These are phyloP conservation scores for Ophiostoma perfectum DNA, from an alignment of 2,329 filamentous ascomycete genomes.

Conservation along the genomic window DNA sequence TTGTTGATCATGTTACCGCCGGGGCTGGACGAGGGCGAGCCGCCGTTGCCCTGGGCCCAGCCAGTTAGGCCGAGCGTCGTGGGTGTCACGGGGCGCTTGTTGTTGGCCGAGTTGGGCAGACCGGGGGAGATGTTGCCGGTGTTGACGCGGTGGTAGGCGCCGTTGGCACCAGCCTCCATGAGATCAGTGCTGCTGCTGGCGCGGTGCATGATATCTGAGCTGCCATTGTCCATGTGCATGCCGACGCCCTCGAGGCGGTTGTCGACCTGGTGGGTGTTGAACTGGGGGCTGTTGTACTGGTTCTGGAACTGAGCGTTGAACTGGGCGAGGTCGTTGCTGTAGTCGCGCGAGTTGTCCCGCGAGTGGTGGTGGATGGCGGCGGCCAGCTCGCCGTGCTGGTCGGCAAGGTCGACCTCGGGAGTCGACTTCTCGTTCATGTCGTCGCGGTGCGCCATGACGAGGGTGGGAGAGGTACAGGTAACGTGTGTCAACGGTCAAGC, in stretches of 20 bases:
- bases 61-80: constrained; percentile 23
- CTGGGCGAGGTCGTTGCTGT: constrained; percentile 11
- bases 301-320: constrained; percentile 16
- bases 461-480: background rate
- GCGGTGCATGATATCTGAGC: constrained; percentile 9
- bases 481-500: background rate
- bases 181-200: constrained; percentile 11
- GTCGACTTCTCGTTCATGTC: constrained; percentile 19
- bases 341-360: constrained; percentile 20
- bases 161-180: background rate
- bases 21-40: constrained; percentile 8
- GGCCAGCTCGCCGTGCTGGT: constrained; percentile 18
- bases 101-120: constrained; percentile 4
- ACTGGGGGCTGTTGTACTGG: constrained; percentile 1
- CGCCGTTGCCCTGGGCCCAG: constrained; percentile 12
- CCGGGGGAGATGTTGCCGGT: constrained; percentile 7
- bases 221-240: background rate
- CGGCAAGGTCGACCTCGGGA: constrained; percentile 12
- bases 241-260: too few relatives aligned
- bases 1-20: constrained; percentile 3
- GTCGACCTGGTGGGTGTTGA: background rate
- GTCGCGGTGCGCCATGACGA: constrained; percentile 7
- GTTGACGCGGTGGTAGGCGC: constrained; percentile 7
- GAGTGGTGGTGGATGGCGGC: constrained; percentile 16
- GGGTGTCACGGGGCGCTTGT: constrained; percentile 21